Base-by-base conservation (phyloP, 768 basidiomycete species). In the Piloderma croceum region DNA sequence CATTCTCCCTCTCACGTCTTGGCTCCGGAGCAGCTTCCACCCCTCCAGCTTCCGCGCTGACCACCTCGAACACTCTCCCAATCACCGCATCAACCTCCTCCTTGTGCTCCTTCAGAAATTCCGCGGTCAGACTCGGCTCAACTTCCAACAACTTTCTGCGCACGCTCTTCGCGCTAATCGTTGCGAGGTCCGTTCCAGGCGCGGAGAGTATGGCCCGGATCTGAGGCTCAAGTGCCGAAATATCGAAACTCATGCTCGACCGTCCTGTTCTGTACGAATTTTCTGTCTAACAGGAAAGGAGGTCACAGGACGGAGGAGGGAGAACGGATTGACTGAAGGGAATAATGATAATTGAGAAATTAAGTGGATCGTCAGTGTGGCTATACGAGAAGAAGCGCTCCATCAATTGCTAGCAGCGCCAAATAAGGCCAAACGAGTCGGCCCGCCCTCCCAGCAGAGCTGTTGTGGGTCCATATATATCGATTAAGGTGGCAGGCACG, bases 131-230 rank as follows among this genome's bases (percentile, higher is more conserved):
- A 15, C 70, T 61, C 7, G 74, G 59, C 59, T 78, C 70, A 45
- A 65, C 39, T 44, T 76, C 76, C 42, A 76, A 51, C 46, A 91
- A 66, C 56, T 79, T 76, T 55, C 83, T 83, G 48, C 92, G 79
- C 52, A 96, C 90, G 63, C 80, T 81, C 66, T 90, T 94, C 34
- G 90, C 91, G 57, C 81, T 86, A 61, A 91, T 87, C 34, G 82
- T 84, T 34, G 69, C 46, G 52, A 91, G 72, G 69, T 91, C 84
- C 34, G 76, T 82, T 34, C 77, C 81, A 3, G 89, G 89, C 15
- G 82, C 81, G 22, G 76, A 70, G 38, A 91, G 77, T 58, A 91
- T 87, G 43, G 69, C 64, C 48, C 69, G 71, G 55, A 91, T 82
- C 44, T 66, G 70, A 10, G 73, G 70, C 59, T 79, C 74, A 48